phyloP scores from a whole-genome alignment of 2,329 filamentous ascomycete species.

The Colletotrichum truncatum region DNA sequence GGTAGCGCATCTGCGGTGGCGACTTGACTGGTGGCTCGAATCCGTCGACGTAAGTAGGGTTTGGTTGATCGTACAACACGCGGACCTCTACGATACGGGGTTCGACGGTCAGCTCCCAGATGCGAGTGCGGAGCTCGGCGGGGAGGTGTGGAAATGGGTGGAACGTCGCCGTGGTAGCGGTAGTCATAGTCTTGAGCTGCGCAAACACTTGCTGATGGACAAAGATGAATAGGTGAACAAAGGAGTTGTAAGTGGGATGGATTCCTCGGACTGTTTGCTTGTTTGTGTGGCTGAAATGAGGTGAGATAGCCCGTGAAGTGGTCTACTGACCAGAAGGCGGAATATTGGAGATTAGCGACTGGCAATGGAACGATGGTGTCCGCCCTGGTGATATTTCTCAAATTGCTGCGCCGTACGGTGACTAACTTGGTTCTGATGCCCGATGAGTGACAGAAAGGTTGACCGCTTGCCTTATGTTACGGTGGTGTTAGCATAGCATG shows the following conservation, averaged over 20 bases:
- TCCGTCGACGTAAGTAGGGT: background rate
- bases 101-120: conserved; percentile 1
- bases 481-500: no score
- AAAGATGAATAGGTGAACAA: background rate
- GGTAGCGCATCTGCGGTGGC: background rate
- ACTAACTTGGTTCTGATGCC: background rate
- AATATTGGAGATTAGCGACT: background rate
- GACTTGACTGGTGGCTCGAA: background rate
- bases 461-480: no score
- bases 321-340: no score
- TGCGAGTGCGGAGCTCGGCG: background rate
- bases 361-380: background rate
- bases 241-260: background rate
- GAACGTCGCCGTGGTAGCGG: background rate
- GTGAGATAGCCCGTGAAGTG: no score
- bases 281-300: background rate
- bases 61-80: background rate
- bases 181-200: background rate
- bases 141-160: background rate
- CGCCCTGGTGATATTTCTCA: background rate
- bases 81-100: conserved; percentile 8
- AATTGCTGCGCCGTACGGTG: background rate
- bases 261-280: background rate
- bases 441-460: no score
- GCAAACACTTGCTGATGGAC: background rate